Evolutionary conservation across 1,284 basidiomycete genomes (phyloP), one percentile per base, ranked within the genome.

Genomic region (Omphalotus olearius): DNA sequence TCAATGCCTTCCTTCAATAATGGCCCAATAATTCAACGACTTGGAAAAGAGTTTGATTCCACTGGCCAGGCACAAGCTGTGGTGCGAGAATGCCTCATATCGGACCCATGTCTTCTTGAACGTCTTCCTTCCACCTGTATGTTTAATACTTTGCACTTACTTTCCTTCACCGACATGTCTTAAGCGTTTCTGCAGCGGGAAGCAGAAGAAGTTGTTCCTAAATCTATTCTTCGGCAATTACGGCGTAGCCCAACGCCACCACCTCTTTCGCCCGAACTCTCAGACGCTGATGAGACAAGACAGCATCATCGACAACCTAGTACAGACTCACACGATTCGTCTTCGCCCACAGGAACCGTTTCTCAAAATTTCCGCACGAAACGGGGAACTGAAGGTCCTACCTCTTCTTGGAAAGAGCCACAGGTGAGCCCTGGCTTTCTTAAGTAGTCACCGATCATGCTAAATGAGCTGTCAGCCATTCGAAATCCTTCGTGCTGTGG

Each of bases 401-500:
- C 54, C 5, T 51, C 63, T 35, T 44, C 63, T 13, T 80, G 84
- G 84, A 82, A 73, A 59, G 77, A 81, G 44, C 83, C 83, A 4
- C 82, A 88, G 71, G 85, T 81, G 56, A 54, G 68, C 58, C 18
- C 20, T 26, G 25, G 11, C 10, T n/a, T 7, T 23, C 37, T 42
- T 20, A 6, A 23, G 10, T 16, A 13, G 25, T 38, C 35, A 4
- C 36, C 16, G 13, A 33, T 3, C 9, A 33, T 28, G 30, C 17
- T 7, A 17, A n/a, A 36, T 2, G 11, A n/a, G 25, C 9, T 40
- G 57, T n/a, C 60, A 91, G 85, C 79, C 87, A 0, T 91, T 76
- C 56, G 85, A 91, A 68, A 69, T 91, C 0, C 75, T 91, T 57
- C 72, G 84, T 47, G 88, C 88, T 2, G 73, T 91, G 28, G 89